A percentile compares a stretch with the other conserved stretches of the same genome.
These are phyloP conservation scores for Taphrina deformans DNA, from an alignment of 1,139 yeast genomes.

Conservation along the genomic window DNA sequence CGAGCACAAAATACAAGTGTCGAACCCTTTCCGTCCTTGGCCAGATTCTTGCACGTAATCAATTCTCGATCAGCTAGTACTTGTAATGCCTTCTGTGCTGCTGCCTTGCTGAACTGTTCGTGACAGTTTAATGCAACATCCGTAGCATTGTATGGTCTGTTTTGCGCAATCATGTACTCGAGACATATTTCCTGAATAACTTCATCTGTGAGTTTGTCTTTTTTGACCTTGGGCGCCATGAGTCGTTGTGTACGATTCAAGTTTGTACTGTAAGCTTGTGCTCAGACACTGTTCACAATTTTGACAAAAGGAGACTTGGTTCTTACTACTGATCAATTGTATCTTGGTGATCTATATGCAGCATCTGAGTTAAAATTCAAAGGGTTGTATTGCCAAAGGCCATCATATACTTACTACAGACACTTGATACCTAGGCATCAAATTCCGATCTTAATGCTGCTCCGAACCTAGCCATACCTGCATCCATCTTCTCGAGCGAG, in stretches of 20 bases:
- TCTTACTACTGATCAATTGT: too few species aligned
- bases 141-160: slow-evolving; percentile 12
- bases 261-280: too few species aligned
- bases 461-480: slow-evolving; percentile 67
- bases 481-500: slow-evolving; percentile 59
- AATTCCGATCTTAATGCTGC: slow-evolving; percentile 52
- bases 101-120: slow-evolving; percentile 14
- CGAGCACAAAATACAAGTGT: slow-evolving; percentile 6
- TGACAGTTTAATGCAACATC: slow-evolving; percentile 12
- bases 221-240: slow-evolving; percentile 1
- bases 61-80: slow-evolving; percentile 8
- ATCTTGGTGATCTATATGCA: too few species aligned
- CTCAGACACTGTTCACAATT: too few species aligned
- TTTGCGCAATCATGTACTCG: not conserved
- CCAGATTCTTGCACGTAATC: not conserved
- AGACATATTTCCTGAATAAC: slow-evolving; percentile 6
- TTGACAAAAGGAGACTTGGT: too few species aligned
- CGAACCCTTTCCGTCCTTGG: not conserved
- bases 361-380: too few species aligned
- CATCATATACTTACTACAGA: too few species aligned
- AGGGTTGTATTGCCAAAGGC: too few species aligned
- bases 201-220: slow-evolving; percentile 13
- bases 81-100: slow-evolving; percentile 8
- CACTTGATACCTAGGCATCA: too few species aligned
- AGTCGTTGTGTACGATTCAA: not conserved